Conservation (phyloP, 2,329 filamentous ascomycete species). For the Colletotrichum sp. region DNA sequence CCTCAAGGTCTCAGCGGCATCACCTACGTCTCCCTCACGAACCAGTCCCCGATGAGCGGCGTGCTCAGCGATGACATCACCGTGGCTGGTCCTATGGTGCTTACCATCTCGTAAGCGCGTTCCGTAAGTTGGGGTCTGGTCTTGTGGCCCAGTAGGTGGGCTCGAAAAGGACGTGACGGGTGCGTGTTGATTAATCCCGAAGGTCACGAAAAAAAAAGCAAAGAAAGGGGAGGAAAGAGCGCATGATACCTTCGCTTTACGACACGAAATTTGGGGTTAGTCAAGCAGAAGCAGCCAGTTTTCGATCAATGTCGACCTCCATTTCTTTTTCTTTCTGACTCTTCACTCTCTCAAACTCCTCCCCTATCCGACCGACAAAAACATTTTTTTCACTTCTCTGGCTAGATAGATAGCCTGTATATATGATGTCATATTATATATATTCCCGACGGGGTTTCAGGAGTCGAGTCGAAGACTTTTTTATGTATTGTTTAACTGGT, state of each 20-base stretch:
- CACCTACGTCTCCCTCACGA: constrained; percentile 72
- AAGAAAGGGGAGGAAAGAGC: neutral
- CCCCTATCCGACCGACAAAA: constrained; percentile 7
- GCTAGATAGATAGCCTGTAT: constrained; percentile 28
- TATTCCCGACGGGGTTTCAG: constrained; percentile 24
- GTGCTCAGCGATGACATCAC: constrained; percentile 66
- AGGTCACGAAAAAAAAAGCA: neutral
- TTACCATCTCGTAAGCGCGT: constrained; percentile 52
- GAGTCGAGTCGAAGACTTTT: constrained; percentile 16
- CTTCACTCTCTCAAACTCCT: constrained; percentile 10
- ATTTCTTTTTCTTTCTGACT: constrained; percentile 15
- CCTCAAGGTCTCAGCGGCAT: constrained; percentile 68
- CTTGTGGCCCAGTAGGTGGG: neutral
- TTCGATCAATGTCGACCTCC: constrained; percentile 19
- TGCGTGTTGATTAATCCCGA: constrained; percentile 16
- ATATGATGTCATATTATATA: constrained; percentile 28
- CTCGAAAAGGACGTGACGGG: constrained; percentile 3
- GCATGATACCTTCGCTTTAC: constrained; percentile 9
- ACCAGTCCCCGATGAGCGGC: constrained; percentile 51
- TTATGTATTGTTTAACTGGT: constrained; percentile 20
- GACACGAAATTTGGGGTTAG: constrained; percentile 7
- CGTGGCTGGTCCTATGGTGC: constrained; percentile 67
- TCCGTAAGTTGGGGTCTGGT: neutral
- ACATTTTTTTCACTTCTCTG: constrained; percentile 15
- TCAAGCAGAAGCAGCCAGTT: constrained; percentile 18